Percentiles rank a stretch among this genome's conserved stretches.
Conservation (phyloP, 2,329 filamentous ascomycete genomes). For the Curvularia lunata region DNA sequence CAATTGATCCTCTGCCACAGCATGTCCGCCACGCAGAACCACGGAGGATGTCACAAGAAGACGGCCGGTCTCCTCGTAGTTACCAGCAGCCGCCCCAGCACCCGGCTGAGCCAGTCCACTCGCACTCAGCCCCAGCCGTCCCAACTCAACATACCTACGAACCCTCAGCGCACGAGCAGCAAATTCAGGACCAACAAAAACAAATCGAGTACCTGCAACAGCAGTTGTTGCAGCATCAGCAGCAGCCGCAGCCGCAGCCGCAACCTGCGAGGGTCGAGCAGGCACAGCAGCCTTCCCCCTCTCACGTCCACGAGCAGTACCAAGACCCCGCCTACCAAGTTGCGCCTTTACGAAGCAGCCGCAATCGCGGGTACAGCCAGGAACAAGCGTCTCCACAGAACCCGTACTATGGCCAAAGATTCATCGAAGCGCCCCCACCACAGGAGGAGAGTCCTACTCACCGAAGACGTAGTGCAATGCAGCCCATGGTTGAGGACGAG, state of each 20-base stretch:
- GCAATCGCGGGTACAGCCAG: slow-evolving; percentile 33
- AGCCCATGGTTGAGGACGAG: slow-evolving; percentile 69
- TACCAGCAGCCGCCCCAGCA: slow-evolving; percentile 28
- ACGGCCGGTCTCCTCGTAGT: slow-evolving; percentile 32
- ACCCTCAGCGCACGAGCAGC: slow-evolving; percentile 12
- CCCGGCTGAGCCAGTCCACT: slow-evolving; percentile 48
- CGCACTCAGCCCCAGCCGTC: slow-evolving; percentile 54
- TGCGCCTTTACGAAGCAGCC: slow-evolving; percentile 42
- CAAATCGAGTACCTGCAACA: slow-evolving; percentile 22
- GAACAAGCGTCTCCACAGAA: slow-evolving; percentile 37
- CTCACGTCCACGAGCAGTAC: slow-evolving; percentile 31
- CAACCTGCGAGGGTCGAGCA: slow-evolving; percentile 26
- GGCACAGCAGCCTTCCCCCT: slow-evolving; percentile 14
- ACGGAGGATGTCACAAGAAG: slow-evolving; percentile 35
- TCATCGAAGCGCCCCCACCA: slow-evolving; percentile 29
- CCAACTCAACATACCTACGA: slow-evolving; percentile 44
- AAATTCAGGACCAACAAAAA: slow-evolving; percentile 20
- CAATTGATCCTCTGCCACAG: slow-evolving; percentile 37
- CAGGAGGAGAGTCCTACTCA: slow-evolving; percentile 54
- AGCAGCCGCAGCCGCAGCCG: slow-evolving; percentile 27
- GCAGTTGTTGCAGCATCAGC: slow-evolving; percentile 22
- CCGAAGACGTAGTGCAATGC: slow-evolving; percentile 59
- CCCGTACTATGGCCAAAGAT: slow-evolving; percentile 45
- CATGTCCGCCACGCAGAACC: slow-evolving; percentile 30
- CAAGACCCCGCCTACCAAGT: slow-evolving; percentile 44